Base-by-base conservation (phyloP, 345 rosid species). In the Firmiana major region DNA sequence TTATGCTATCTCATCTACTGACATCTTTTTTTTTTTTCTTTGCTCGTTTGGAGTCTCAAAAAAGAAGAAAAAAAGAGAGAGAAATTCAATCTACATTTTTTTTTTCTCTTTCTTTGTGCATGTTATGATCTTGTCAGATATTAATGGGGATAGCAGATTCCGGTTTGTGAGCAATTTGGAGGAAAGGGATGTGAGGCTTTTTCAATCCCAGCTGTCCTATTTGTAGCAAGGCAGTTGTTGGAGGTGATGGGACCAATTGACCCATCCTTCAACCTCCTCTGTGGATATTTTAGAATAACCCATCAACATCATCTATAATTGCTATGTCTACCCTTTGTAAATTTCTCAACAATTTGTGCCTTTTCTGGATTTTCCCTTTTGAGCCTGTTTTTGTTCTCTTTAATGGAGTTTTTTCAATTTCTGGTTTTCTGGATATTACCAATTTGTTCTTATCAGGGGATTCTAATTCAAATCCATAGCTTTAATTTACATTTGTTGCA, bases 281-380 rank as follows among this genome's bases (percentile, higher is more conserved):
- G 74, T 71, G 75, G 87, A 82, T 82, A 63, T 85, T 81, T 82
- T 79, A 51, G 81, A 87, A 87, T 85, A 85, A 78, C 82, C 92
- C 85, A 81, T 92, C 92, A 78, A 78, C 88, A 83, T 88, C 92
- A 77, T 64, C 81, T 81, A 77, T 85, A 79, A 82, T 85, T 85
- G 88, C 84, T 83, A 45, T 78, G 89, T 79, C 80, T 82, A 80
- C 85, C 88, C 85, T 74, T 53, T 76, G 87, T 82, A 85, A 85
- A 36, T 79, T 76, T 26, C 19, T 7, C 9, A 43, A 22, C 28
- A 68, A 43, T 69, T 48, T 46, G n/a, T 74, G 34, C 73, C 13
- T 16, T 58, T 78, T 67, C 57, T 42, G 1, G 9, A 26, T 55
- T 73, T 73, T 55, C 0, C 0, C 24, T 51, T 75, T 45, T 5